These are phyloP conservation scores for Podochytrium sp. DNA, from an alignment of 192 early-diverging fungal genomes.

Conservation along the genomic window DNA sequence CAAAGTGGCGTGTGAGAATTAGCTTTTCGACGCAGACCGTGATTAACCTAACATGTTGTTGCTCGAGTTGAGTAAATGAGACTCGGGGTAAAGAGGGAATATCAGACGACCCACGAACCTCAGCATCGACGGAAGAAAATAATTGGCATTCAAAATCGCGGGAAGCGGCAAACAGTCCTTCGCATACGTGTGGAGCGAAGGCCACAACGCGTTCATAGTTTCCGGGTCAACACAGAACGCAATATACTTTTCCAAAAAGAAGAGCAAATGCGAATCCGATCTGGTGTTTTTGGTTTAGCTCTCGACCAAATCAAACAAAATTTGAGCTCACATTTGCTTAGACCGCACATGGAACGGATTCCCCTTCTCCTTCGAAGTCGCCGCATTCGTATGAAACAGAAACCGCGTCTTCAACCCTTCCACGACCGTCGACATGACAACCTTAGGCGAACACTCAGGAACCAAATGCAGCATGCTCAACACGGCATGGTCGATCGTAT, in stretches of 20 bases:
- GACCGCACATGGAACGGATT: constrained; percentile 40
- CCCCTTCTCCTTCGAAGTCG: constrained; percentile 18
- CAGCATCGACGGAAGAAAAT: constrained; percentile 63
- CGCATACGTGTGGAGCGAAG: constrained; percentile 56
- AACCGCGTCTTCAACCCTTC: constrained; percentile 34
- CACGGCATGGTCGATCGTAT: not conserved
- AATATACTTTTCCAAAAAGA: constrained; percentile 70
- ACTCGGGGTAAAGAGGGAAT: too few relatives aligned
- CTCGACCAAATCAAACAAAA: constrained; percentile 6
- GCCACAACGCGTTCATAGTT: constrained; percentile 63
- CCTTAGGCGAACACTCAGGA: constrained; percentile 2
- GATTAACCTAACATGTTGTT: constrained; percentile 53
- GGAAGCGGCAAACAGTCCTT: constrained; percentile 67
- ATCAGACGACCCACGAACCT: constrained; percentile 39
- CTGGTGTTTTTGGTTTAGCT: constrained; percentile 34
- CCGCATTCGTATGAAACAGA: constrained; percentile 9
- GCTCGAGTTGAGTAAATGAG: not conserved
- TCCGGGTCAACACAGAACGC: constrained; percentile 48
- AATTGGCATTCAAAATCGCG: constrained; percentile 52
- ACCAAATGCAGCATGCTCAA: constrained; percentile 37
- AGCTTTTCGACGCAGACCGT: constrained; percentile 57
- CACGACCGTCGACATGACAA: constrained; percentile 24
- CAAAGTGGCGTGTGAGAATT: constrained; percentile 50
- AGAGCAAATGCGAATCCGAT: constrained; percentile 65
- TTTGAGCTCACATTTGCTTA: constrained; percentile 58